A percentile compares a stretch with the other conserved stretches of the same genome.
phyloP scores from a whole-genome alignment of 1,284 basidiomycete species.

The Bondarzewia mesenterica region DNA sequence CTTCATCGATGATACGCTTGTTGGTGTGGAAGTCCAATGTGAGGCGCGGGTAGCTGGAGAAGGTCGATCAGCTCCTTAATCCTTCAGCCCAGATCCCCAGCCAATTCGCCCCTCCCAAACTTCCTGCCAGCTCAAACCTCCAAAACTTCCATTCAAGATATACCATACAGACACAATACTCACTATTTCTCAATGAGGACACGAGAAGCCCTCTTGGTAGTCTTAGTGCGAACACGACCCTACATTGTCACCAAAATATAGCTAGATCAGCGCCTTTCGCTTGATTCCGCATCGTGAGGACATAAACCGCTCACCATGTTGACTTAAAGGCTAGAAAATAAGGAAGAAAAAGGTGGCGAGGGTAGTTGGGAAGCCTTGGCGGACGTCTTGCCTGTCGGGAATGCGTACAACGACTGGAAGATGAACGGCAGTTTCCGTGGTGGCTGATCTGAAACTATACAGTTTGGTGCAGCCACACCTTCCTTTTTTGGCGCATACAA shows the following conservation, averaged over 20 bases:
- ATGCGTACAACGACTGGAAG: neutral
- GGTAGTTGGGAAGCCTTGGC: neutral
- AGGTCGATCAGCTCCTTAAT: neutral
- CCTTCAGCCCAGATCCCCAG: constrained; percentile 2
- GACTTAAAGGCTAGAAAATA: constrained; percentile 13
- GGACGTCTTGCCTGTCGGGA: neutral
- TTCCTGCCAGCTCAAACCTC: neutral
- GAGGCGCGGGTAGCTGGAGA: constrained; percentile 81
- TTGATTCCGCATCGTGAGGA: neutral
- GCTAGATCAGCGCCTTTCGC: neutral
- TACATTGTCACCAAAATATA: constrained; percentile 25
- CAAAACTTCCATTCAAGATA: neutral
- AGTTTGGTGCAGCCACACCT: constrained; percentile 17
- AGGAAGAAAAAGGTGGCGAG: neutral
- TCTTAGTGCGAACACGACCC: constrained; percentile 99
- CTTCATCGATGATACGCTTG: constrained; percentile 99
- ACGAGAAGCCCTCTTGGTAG: constrained; percentile 98
- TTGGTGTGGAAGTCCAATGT: constrained; percentile 99
- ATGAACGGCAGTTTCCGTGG: constrained; percentile 9
- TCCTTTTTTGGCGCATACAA: constrained; percentile 1
- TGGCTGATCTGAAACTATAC: constrained; percentile 19
- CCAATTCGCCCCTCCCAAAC: neutral
- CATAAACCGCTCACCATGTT: constrained; percentile 35
- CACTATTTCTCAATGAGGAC: constrained; percentile 99
- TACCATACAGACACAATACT: constrained; percentile 28